Evolutionary conservation across 2,329 filamentous ascomycete species (phyloP).

Genomic region (Aureobasidium musti): DNA sequence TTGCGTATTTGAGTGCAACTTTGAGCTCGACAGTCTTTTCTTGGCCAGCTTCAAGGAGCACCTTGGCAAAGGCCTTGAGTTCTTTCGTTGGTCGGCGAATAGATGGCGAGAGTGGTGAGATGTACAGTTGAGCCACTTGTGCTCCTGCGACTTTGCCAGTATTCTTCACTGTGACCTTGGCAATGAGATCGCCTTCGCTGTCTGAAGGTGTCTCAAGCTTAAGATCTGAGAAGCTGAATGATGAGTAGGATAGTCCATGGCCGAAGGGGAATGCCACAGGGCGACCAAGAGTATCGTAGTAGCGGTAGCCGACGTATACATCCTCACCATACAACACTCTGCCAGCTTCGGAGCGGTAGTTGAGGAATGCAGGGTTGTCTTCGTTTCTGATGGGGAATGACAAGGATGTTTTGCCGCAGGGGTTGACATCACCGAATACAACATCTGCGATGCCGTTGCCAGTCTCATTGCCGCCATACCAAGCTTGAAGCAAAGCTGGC

Average conservation of each 20-base stretch:
- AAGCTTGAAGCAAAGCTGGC: conserved; percentile 69
- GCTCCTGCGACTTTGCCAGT: conserved; percentile 59
- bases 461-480: conserved; percentile 86
- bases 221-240: conserved; percentile 64
- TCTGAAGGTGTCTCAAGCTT: conserved; percentile 50
- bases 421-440: conserved; percentile 71
- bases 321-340: conserved; percentile 71
- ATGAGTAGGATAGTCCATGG: conserved; percentile 76
- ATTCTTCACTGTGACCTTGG: conserved; percentile 58
- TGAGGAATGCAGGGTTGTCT: conserved; percentile 67
- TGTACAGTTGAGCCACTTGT: conserved; percentile 69
- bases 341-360: conserved; percentile 71
- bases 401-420: conserved; percentile 72
- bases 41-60: conserved; percentile 60
- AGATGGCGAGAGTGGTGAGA: conserved; percentile 63
- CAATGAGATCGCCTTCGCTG: conserved; percentile 52
- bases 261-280: conserved; percentile 72
- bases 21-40: conserved; percentile 59
- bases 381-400: conserved; percentile 61
- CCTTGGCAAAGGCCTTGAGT: conserved; percentile 68
- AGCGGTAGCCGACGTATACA: conserved; percentile 70
- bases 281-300: conserved; percentile 65
- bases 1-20: conserved; percentile 64
- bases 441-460: conserved; percentile 80
- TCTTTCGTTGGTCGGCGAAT: conserved; percentile 70